Percentiles rank a stretch among this genome's conserved stretches.
Evolutionary conservation across 2,329 filamentous ascomycete genomes (phyloP).

Genomic region (Lasiodiplodia sp.): DNA sequence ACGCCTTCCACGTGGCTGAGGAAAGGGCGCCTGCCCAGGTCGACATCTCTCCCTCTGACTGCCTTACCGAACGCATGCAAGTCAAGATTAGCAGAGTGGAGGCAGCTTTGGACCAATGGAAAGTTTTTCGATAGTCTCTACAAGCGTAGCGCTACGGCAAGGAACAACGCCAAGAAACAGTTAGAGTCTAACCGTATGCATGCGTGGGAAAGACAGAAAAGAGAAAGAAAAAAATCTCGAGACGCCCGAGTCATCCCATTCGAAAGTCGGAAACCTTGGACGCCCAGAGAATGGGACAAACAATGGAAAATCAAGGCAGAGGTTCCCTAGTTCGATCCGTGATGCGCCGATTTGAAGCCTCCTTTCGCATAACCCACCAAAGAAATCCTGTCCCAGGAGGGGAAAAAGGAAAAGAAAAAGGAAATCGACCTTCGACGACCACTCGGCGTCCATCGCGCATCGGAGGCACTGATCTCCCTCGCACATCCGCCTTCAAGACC

Average conservation of each 20-base stretch:
- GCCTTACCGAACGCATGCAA: not conserved
- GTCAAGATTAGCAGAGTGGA: not conserved
- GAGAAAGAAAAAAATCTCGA: not conserved
- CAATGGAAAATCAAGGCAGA: not conserved
- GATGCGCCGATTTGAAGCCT: constrained; percentile 16
- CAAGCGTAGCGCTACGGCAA: constrained; percentile 16
- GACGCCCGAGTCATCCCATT: not conserved
- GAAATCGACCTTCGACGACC: not conserved
- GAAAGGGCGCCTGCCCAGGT: not conserved
- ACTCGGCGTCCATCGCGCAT: not conserved
- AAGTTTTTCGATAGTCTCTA: constrained; percentile 12
- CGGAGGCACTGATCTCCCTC: not conserved
- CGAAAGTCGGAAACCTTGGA: not conserved
- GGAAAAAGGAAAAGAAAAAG: not conserved
- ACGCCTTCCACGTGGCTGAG: constrained; percentile 7
- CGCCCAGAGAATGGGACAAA: not conserved
- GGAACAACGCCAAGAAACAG: not conserved
- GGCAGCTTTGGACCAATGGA: not conserved
- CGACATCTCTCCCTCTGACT: not conserved
- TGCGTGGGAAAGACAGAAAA: not conserved
- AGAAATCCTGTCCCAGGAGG: not conserved
- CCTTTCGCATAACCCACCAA: not conserved
- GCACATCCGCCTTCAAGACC: not conserved
- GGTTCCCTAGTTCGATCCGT: not conserved
- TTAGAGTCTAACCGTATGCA: constrained; percentile 7